Base-by-base conservation (phyloP, 345 rosid genomes). In the Physaria fendleri region DNA sequence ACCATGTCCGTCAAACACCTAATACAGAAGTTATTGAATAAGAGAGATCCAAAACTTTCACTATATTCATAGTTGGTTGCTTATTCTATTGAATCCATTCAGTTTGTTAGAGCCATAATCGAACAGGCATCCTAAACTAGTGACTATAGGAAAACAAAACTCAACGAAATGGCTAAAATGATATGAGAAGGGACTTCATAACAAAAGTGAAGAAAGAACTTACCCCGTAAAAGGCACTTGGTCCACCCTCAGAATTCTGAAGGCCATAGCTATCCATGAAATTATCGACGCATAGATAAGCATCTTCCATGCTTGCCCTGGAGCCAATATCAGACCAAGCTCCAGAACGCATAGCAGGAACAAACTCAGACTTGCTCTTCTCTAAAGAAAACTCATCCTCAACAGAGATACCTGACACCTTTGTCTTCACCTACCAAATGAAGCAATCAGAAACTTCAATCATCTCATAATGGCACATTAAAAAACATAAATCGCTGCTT, bases 151-250 rank as follows among this genome's bases (percentile, higher is more conserved):
- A n/a, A n/a, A n/a, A n/a, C n/a, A n/a, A n/a, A n/a, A n/a, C n/a
- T n/a, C n/a, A n/a, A n/a, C n/a, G n/a, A n/a, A n/a, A n/a, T n/a
- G n/a, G n/a, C n/a, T n/a, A n/a, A n/a, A n/a, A n/a, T n/a, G n/a
- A n/a, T n/a, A n/a, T n/a, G n/a, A n/a, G n/a, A n/a, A n/a, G n/a
- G n/a, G n/a, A n/a, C n/a, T n/a, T n/a, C n/a, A n/a, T n/a, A n/a
- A n/a, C n/a, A 27, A 46, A 21, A 14, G 21, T 40, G 20, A 41
- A 5, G 46, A 65, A 71, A 42, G 48, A 27, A 35, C 10, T 15
- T 77, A 87, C 98, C 86, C 92, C 98, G 45, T 87, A 91, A 75
- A 91, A 83, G 65, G 96, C 88, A 76, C 66, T 83, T 11, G 92
- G 98, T 35, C 73, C 78, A 17, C 72, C 76, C 23, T 38, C 43